These are phyloP conservation scores for Laguncularia racemosa DNA, from an alignment of 345 rosid species.

Conservation along the genomic window DNA sequence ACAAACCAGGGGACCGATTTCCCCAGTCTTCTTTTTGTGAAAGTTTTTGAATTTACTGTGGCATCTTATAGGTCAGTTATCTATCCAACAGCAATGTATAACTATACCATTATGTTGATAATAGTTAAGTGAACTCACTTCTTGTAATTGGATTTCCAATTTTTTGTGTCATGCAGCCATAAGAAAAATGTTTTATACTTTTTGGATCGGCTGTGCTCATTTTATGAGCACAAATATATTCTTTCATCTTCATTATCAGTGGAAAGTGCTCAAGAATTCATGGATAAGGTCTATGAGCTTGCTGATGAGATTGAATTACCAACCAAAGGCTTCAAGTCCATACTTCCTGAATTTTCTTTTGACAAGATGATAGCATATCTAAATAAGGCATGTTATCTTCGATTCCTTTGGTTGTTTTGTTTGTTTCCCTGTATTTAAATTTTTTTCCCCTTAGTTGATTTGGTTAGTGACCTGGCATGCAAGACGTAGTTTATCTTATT, in stretches of 20 bases:
- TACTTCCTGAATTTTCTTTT: conserved; percentile 37
- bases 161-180: conserved; percentile 47
- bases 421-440: not conserved
- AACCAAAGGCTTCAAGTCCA: conserved; percentile 46
- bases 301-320: conserved; percentile 71
- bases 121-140: conserved; percentile 4
- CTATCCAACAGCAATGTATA: conserved; percentile 7
- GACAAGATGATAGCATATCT: conserved; percentile 37
- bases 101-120: not conserved
- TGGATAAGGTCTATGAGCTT: conserved; percentile 66
- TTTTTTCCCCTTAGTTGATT: not conserved
- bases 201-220: conserved; percentile 69
- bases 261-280: conserved; percentile 44
- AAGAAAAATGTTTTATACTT: conserved; percentile 63
- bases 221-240: conserved; percentile 55
- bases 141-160: conserved; percentile 9
- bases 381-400: conserved; percentile 43
- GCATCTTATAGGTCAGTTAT: conserved; percentile 65
- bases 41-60: conserved; percentile 59
- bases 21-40: conserved; percentile 52
- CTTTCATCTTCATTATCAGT: conserved; percentile 36
- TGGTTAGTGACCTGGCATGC: no score
- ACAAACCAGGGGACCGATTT: conserved; percentile 41
- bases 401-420: conserved; percentile 3
- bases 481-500: no score